phyloP scores from a whole-genome alignment of 176 grass and related monocot species.

The Microstegium vimineum region DNA sequence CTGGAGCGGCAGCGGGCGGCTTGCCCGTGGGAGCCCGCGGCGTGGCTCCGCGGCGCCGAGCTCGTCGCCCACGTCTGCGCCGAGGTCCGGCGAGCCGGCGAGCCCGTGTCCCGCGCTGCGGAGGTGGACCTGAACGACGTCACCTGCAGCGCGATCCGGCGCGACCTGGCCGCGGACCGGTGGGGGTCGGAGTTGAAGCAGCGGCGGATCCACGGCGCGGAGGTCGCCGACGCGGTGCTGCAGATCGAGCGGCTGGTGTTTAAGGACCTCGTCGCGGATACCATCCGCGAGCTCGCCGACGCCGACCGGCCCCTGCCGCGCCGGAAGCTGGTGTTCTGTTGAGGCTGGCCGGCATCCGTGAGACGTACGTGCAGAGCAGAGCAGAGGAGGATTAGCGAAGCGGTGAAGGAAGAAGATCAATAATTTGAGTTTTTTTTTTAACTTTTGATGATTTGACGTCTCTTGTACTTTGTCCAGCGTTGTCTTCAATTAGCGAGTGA shows the following conservation, averaged over 20 bases:
- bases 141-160: constrained; percentile 46
- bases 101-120: constrained; percentile 10
- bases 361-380: not conserved
- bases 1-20: constrained; percentile 47
- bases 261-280: constrained; percentile 84
- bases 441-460: not conserved
- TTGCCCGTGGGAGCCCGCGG: constrained; percentile 48
- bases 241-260: constrained; percentile 83
- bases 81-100: constrained; percentile 39
- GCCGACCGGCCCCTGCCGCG: constrained; percentile 37
- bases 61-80: constrained; percentile 48
- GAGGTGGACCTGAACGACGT: constrained; percentile 44
- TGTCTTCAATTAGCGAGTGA: not conserved
- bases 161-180: constrained; percentile 46
- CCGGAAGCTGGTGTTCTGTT: constrained; percentile 81
- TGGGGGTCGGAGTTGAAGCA: not conserved
- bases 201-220: not conserved
- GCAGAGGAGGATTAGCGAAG: not conserved
- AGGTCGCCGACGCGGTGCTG: constrained; percentile 59
- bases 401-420: not conserved
- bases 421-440: not conserved
- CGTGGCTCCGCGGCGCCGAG: constrained; percentile 23
- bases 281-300: constrained; percentile 72
- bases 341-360: not conserved
- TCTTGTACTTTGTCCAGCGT: not conserved